A percentile compares a stretch with the other conserved stretches of the same genome.
phyloP scores from a whole-genome alignment of 2,329 filamentous ascomycete species.

The Plenodomus lindquistii region DNA sequence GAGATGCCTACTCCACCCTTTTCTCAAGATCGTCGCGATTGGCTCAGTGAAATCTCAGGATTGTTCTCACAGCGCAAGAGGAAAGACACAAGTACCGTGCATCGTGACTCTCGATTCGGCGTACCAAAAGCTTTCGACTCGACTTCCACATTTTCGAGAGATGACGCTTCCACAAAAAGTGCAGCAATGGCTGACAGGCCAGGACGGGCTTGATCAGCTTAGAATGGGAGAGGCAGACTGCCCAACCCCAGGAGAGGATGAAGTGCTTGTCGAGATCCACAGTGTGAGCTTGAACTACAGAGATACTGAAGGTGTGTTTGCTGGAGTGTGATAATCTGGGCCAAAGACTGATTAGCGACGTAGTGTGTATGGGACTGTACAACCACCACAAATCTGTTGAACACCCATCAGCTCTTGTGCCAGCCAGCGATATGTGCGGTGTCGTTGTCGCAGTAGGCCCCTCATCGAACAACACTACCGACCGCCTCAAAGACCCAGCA shows the following conservation, averaged over 20 bases:
- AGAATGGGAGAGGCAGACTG: slow-evolving; percentile 38
- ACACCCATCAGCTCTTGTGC: slow-evolving; percentile 55
- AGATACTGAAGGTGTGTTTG: slow-evolving; percentile 51
- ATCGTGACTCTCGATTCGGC: background rate
- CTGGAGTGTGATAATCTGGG: background rate
- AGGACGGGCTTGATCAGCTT: slow-evolving; percentile 50
- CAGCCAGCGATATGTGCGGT: slow-evolving; percentile 73
- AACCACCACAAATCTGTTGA: slow-evolving; percentile 63
- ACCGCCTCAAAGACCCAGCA: slow-evolving; percentile 51
- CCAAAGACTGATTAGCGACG: slow-evolving; percentile 8
- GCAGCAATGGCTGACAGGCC: slow-evolving; percentile 49
- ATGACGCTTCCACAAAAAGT: slow-evolving; percentile 35
- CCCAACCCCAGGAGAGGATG: slow-evolving; percentile 43
- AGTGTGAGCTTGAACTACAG: slow-evolving; percentile 60
- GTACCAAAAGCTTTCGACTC: slow-evolving; percentile 12
- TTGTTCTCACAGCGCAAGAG: slow-evolving; percentile 26
- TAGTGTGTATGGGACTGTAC: slow-evolving; percentile 69
- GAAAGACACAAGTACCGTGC: slow-evolving; percentile 11
- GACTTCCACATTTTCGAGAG: slow-evolving; percentile 13
- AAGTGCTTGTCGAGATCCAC: slow-evolving; percentile 57
- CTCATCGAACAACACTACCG: slow-evolving; percentile 41
- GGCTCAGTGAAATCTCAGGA: slow-evolving; percentile 38
- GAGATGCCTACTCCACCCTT: slow-evolving; percentile 43
- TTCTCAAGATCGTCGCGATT: slow-evolving; percentile 41
- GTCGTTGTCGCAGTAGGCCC: slow-evolving; percentile 57